Percentiles rank a stretch among this genome's conserved stretches.
phyloP scores from a whole-genome alignment of 495 filamentous ascomycete species.

The Staphylotrichum longicolle region DNA sequence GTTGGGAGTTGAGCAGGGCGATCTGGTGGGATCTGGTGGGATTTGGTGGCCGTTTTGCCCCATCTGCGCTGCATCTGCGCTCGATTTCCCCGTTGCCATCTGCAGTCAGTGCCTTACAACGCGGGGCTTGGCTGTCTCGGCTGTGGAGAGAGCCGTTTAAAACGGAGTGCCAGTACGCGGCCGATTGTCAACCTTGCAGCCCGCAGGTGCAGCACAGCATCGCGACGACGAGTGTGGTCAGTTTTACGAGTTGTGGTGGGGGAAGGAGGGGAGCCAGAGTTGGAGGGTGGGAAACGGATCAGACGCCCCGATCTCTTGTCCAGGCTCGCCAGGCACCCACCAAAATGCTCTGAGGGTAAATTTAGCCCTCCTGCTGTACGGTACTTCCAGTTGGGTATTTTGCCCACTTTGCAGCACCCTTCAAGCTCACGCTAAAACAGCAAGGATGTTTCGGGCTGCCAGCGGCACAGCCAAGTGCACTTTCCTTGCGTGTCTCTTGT shows the following conservation, averaged over 20 bases:
- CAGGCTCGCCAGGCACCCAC: neutral
- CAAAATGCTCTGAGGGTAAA: constrained; percentile 8
- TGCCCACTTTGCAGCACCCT: constrained; percentile 7
- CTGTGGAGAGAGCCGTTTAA: neutral
- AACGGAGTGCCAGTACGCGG: neutral
- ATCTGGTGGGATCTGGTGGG: too few relatives aligned
- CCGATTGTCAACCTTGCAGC: neutral
- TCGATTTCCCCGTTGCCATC: too few relatives aligned
- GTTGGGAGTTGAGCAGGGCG: too few relatives aligned
- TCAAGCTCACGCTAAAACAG: neutral
- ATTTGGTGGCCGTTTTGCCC: too few relatives aligned
- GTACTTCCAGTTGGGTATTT: constrained; percentile 4
- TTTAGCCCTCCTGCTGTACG: constrained; percentile 6
- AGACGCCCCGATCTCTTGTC: too few relatives aligned
- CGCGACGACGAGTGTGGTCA: constrained; percentile 3
- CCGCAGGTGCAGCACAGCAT: constrained; percentile 1
- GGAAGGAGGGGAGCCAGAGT: neutral
- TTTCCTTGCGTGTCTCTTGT: neutral
- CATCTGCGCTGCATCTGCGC: too few relatives aligned
- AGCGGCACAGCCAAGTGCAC: neutral
- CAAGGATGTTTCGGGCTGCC: neutral
- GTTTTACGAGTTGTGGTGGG: constrained; percentile 9
- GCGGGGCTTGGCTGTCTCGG: too few relatives aligned
- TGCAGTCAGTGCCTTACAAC: too few relatives aligned
- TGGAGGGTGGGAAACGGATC: neutral